Conservation (phyloP, 805 yeast genomes). For the Limtongozyma cylindracea region DNA sequence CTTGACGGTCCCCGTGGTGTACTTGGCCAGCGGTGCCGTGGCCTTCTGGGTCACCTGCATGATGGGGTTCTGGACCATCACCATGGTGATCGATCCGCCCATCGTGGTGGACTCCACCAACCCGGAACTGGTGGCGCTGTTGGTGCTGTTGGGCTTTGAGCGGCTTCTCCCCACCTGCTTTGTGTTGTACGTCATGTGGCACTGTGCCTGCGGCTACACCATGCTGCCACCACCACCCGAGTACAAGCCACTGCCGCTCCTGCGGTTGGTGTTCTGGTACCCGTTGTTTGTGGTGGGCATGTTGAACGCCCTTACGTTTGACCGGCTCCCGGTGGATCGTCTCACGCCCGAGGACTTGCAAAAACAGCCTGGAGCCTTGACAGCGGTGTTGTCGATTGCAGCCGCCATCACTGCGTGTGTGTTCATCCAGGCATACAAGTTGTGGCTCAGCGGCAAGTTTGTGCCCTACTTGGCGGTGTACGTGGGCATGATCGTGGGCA, state of each 20-base stretch:
- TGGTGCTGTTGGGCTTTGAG: conserved; percentile 47
- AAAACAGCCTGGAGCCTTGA: conserved; percentile 52
- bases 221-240: too few species aligned
- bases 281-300: conserved; percentile 69
- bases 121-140: conserved; percentile 24
- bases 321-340: conserved; percentile 70
- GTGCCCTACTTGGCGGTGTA: conserved; percentile 32
- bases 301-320: conserved; percentile 72
- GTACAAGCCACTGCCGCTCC: conserved; percentile 18
- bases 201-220: conserved; percentile 11
- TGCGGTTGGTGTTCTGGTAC: conserved; percentile 36
- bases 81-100: conserved; percentile 65
- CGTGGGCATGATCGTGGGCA: conserved; percentile 17
- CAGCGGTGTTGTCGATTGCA: conserved; percentile 30
- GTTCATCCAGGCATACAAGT: conserved; percentile 43
- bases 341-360: conserved; percentile 45
- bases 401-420: conserved; percentile 22
- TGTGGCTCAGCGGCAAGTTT: conserved; percentile 63
- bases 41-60: conserved; percentile 30
- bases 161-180: conserved; percentile 56
- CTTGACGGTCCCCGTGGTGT: conserved; percentile 37
- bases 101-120: conserved; percentile 23
- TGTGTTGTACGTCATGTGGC: conserved; percentile 49
- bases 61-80: conserved; percentile 68
- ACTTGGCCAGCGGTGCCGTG: conserved; percentile 15